Conservation (phyloP, 2,329 filamentous ascomycete species). For the Xylariaceae sp. region DNA sequence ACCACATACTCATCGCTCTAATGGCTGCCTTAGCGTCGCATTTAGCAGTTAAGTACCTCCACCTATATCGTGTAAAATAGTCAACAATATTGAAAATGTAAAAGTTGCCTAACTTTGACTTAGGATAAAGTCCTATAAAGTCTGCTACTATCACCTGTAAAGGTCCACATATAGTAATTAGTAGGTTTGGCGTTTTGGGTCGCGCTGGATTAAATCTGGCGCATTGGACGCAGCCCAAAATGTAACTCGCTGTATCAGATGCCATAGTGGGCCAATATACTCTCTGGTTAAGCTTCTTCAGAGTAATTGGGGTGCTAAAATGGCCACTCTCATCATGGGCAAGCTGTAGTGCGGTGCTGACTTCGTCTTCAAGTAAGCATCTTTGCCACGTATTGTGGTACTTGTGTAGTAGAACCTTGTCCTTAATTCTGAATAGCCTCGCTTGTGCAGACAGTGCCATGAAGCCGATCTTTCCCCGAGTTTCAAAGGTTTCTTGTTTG, state of each 20-base stretch:
- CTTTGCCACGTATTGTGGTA: neutral
- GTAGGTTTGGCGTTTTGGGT: neutral
- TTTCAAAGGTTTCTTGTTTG: neutral
- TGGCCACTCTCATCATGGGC: neutral
- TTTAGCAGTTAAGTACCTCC: neutral
- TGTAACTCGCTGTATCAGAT: neutral
- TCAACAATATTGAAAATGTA: neutral
- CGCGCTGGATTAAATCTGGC: neutral
- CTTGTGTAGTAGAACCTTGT: neutral
- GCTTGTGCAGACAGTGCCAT: neutral
- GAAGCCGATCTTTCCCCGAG: neutral
- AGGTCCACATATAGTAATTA: neutral
- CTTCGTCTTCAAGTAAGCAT: neutral
- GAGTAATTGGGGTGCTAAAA: neutral
- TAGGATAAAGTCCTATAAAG: neutral
- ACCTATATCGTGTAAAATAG: neutral
- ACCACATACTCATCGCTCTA: neutral
- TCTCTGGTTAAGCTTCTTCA: neutral
- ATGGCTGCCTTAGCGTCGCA: neutral
- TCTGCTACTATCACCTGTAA: neutral
- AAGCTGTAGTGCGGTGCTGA: neutral
- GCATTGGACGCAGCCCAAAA: neutral
- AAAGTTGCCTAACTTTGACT: neutral
- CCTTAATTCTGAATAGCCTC: neutral
- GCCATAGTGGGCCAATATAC: neutral